A percentile compares a stretch with the other conserved stretches of the same genome.
Conservation (phyloP, 306 rosid species). For the Acacia confusa region DNA sequence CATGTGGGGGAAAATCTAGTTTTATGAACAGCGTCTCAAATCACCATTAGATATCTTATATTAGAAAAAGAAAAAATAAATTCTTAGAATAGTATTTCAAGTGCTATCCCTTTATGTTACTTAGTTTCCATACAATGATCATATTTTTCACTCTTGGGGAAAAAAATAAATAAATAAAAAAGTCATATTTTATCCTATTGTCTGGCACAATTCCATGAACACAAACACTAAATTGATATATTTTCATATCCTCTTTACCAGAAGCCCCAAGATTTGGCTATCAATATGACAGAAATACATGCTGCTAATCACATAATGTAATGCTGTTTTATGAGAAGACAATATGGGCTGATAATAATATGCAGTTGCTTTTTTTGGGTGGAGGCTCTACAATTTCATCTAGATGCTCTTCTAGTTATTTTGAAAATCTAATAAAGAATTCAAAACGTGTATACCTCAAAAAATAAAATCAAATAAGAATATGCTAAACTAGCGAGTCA, state of each 20-base stretch:
- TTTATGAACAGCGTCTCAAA: not conserved
- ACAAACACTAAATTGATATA: not conserved
- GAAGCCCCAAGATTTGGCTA: constrained; percentile 27
- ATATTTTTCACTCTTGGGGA: not conserved
- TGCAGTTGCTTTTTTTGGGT: not conserved
- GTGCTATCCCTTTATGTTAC: not conserved
- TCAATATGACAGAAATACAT: constrained; percentile 14
- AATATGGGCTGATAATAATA: not conserved
- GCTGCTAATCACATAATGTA: not conserved
- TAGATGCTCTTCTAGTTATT: constrained; percentile 17
- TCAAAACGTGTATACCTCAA: not conserved
- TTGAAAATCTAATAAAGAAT: constrained; percentile 20
- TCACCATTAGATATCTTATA: not conserved
- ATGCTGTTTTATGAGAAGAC: not conserved
- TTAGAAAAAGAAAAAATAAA: not conserved
- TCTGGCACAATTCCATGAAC: constrained; percentile 7
- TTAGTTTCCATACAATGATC: not conserved
- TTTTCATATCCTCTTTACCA: not conserved
- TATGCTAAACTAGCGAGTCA: constrained; percentile 5
- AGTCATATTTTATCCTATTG: not conserved
- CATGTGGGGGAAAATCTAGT: not conserved
- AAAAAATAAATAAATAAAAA: not conserved
- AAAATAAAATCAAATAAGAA: constrained; percentile 13
- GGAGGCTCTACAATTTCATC: constrained; percentile 23
- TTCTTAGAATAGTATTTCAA: not conserved